These are phyloP conservation scores for Setomelanomma holmii DNA, from an alignment of 2,329 filamentous ascomycete genomes.

Conservation along the genomic window DNA sequence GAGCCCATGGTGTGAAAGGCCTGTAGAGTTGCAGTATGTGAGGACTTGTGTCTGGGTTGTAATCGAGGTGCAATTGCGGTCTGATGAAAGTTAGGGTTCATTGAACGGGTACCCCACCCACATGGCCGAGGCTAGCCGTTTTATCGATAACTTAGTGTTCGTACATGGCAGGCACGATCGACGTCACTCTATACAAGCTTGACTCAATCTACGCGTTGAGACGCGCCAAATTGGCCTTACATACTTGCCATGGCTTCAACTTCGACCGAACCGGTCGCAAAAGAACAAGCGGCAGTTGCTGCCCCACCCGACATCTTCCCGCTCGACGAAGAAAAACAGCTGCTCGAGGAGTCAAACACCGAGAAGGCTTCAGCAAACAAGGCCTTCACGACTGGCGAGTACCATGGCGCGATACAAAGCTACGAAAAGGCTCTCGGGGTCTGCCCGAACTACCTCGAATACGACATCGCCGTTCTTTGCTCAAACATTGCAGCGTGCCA, in stretches of 20 bases:
- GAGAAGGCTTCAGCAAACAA: slow-evolving; percentile 80
- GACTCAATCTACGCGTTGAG: slow-evolving; percentile 3
- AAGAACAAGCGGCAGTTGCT: slow-evolving; percentile 7
- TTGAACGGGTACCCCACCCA: slow-evolving; percentile 26
- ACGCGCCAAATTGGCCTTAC: background rate
- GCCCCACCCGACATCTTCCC: slow-evolving; percentile 37
- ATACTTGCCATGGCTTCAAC: slow-evolving; percentile 11
- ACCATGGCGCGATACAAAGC: slow-evolving; percentile 77
- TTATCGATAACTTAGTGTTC: slow-evolving; percentile 11
- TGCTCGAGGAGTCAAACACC: slow-evolving; percentile 73
- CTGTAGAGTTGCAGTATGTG: background rate
- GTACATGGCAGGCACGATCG: slow-evolving; percentile 10
- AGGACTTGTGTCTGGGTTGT: background rate
- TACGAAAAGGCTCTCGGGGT: slow-evolving; percentile 82
- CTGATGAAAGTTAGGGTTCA: slow-evolving; percentile 1
- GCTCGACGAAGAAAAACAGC: slow-evolving; percentile 50
- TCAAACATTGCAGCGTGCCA: slow-evolving; percentile 92
- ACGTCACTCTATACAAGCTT: slow-evolving; percentile 33
- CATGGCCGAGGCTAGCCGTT: slow-evolving; percentile 23
- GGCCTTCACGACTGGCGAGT: slow-evolving; percentile 76
- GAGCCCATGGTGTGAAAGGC: slow-evolving; percentile 19
- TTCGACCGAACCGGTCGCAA: slow-evolving; percentile 4
- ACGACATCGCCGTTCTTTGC: slow-evolving; percentile 83
- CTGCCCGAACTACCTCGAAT: slow-evolving; percentile 85
- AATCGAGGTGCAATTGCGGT: slow-evolving; percentile 1